Evolutionary conservation across 768 basidiomycete species (phyloP).

Genomic region (Lepiota subincarnata): DNA sequence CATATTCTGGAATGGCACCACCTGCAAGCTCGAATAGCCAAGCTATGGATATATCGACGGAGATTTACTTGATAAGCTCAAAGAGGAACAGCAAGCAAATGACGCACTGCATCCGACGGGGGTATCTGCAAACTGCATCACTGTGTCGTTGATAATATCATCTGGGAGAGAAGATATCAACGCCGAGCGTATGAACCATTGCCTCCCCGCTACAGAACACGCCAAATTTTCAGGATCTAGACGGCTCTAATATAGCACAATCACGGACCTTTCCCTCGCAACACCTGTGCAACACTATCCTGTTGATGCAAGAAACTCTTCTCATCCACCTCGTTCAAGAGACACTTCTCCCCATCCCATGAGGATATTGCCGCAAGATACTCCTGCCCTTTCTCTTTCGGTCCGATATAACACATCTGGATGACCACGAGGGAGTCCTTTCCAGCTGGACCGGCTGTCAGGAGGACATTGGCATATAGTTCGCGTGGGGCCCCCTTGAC

Average conservation of each 20-base stretch:
- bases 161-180: constrained; percentile 83
- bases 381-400: constrained; percentile 69
- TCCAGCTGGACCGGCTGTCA: constrained; percentile 84
- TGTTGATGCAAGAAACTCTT: constrained; percentile 88
- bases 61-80: neutral
- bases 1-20: constrained; percentile 70
- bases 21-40: constrained; percentile 93
- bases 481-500: constrained; percentile 85
- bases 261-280: constrained; percentile 72
- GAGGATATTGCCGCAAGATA: constrained; percentile 76
- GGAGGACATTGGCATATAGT: constrained; percentile 84
- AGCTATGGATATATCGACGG: constrained; percentile 38
- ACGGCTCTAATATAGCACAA: constrained; percentile 5
- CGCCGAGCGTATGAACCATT: constrained; percentile 90
- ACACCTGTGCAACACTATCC: constrained; percentile 85
- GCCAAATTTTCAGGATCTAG: neutral
- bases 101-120: constrained; percentile 89
- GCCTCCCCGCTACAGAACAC: constrained; percentile 55
- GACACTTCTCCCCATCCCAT: constrained; percentile 84
- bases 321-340: constrained; percentile 88
- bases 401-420: constrained; percentile 87
- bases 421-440: constrained; percentile 85
- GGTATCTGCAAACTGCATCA: constrained; percentile 73
- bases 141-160: constrained; percentile 80
- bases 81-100: neutral